Percentiles rank a stretch among this genome's conserved stretches.
These are phyloP conservation scores for Epichloe uncinata DNA, from an alignment of 2,329 filamentous ascomycete species.

Conservation along the genomic window DNA sequence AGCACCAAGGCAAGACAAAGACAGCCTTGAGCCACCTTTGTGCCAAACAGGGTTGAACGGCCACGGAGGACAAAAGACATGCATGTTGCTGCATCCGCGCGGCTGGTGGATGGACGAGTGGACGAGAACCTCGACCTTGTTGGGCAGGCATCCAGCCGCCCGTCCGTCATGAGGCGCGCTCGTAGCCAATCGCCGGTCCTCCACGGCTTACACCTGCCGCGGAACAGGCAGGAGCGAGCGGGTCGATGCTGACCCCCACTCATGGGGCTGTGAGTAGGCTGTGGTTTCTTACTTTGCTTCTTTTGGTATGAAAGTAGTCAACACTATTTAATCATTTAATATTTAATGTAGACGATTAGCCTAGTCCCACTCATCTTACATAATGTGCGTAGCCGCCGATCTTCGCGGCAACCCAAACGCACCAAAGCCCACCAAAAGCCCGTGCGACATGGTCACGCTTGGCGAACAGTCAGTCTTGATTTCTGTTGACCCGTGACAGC, in stretches of 20 bases:
- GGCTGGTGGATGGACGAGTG: too few species aligned
- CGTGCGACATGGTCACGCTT: not conserved
- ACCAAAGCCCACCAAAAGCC: too few species aligned
- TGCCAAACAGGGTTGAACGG: too few species aligned
- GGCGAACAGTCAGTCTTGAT: not conserved
- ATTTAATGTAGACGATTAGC: not conserved
- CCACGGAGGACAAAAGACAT: too few species aligned
- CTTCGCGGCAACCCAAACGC: not conserved
- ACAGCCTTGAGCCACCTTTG: too few species aligned
- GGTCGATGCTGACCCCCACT: not conserved
- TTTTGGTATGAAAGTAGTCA: too few species aligned
- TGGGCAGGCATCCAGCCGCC: not conserved
- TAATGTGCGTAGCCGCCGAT: slow-evolving; percentile 1
- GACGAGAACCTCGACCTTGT: too few species aligned
- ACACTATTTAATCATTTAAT: too few species aligned
- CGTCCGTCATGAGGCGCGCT: slow-evolving; percentile 6
- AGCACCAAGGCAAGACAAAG: too few species aligned
- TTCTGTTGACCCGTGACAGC: not conserved
- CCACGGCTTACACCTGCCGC: slow-evolving; percentile 9
- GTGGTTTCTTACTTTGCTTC: too few species aligned
- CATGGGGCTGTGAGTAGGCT: too few species aligned
- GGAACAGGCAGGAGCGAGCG: slow-evolving; percentile 1
- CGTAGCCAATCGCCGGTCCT: slow-evolving; percentile 14
- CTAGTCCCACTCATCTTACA: not conserved
- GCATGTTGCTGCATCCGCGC: too few species aligned